Evolutionary conservation across 169 alveolate genomes (phyloP).

Genomic region (Eimeria sp.): DNA sequence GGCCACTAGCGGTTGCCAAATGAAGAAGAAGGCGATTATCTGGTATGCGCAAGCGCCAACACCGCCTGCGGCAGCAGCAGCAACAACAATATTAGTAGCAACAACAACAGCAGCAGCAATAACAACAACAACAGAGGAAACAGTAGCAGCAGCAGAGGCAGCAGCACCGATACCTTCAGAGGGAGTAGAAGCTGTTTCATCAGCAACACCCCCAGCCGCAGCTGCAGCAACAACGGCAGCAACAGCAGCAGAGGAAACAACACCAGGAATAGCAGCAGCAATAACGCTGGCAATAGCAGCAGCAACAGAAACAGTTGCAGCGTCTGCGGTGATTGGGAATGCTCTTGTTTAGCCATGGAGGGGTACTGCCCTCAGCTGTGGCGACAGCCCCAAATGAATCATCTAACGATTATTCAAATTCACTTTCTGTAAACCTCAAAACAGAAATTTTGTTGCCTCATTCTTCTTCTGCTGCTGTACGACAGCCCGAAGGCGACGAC

Average conservation of each 20-base stretch:
- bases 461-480: slow-evolving; percentile 16
- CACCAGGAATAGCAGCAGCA: background rate
- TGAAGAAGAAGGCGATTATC: background rate
- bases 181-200: background rate
- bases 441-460: slow-evolving; percentile 26
- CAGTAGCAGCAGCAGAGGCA: background rate
- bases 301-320: slow-evolving; percentile 4
- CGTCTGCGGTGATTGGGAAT: slow-evolving; percentile 16
- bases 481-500: slow-evolving; percentile 59
- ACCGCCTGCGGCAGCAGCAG: background rate
- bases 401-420: background rate
- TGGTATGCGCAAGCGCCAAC: background rate
- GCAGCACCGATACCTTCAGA: background rate
- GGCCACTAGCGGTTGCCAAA: slow-evolving; percentile 5
- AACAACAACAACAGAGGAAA: background rate
- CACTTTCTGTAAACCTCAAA: background rate
- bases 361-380: slow-evolving; percentile 70
- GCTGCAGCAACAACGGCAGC: slow-evolving; percentile 5
- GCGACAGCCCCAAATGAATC: background rate
- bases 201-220: background rate
- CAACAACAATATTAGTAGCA: background rate
- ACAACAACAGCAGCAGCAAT: background rate
- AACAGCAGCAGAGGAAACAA: background rate
- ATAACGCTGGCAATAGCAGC: background rate
- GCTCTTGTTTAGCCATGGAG: slow-evolving; percentile 65